Evolutionary conservation across 345 rosid genomes (phyloP).

Genomic region (Clarkia xantiana): DNA sequence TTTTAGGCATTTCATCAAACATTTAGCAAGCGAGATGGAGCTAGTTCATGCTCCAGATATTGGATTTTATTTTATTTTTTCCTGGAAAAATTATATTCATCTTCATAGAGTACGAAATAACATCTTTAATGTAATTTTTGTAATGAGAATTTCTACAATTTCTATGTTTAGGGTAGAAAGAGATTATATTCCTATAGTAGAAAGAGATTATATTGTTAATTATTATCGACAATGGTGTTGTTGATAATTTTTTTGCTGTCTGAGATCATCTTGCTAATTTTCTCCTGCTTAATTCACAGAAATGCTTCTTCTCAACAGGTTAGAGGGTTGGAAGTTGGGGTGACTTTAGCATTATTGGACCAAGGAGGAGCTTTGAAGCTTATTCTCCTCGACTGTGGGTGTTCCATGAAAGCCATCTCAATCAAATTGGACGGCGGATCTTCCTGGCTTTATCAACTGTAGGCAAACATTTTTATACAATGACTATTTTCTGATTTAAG

Average conservation of each 20-base stretch:
- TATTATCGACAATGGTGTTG: not conserved
- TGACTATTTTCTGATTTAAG: too few species aligned
- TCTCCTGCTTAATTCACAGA: not conserved
- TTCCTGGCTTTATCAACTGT: slow-evolving; percentile 83
- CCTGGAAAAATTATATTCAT: too few species aligned
- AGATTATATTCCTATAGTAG: not conserved
- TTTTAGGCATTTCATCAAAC: too few species aligned
- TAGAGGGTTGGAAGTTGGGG: slow-evolving; percentile 41
- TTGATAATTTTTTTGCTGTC: not conserved
- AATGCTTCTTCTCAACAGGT: slow-evolving; percentile 30
- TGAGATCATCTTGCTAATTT: not conserved
- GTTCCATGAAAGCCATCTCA: slow-evolving; percentile 40
- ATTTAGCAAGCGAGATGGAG: too few species aligned
- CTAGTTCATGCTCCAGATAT: too few species aligned
- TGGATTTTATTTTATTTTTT: too few species aligned
- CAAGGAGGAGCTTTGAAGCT: slow-evolving; percentile 37
- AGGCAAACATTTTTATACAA: slow-evolving; percentile 10
- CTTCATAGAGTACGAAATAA: too few species aligned
- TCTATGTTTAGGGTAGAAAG: too few species aligned
- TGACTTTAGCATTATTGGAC: slow-evolving; percentile 19
- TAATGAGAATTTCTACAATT: too few species aligned
- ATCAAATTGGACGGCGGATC: slow-evolving; percentile 62
- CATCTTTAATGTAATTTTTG: not conserved
- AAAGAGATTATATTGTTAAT: not conserved
- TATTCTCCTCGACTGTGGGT: slow-evolving; percentile 23